Evolutionary conservation across 768 basidiomycete species (phyloP), one percentile per base, ranked within the genome.

Genomic region (Rhodocollybia butyracea): DNA sequence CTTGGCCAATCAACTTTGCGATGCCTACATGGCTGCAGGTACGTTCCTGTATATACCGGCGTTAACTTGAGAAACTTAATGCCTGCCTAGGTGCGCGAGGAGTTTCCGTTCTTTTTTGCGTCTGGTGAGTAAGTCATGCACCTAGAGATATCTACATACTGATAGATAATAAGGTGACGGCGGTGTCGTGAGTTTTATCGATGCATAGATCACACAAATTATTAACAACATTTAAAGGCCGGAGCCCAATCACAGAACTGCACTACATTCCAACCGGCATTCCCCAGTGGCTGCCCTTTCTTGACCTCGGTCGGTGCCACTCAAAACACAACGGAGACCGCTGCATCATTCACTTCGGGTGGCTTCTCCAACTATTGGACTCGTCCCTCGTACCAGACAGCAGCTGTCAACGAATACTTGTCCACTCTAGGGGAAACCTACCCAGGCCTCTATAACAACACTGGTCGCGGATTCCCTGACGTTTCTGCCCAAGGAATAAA

Each of bases 11-110:
- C 61, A 59, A 31, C 54, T 70, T 1, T 70, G 68, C 57, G 64
- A 70, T 47, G 59, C 64, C 2, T 70, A 67, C 59, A 60, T 61
- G 36, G 56, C n/a, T n/a, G n/a, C 64, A 38, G 73, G 83, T 29
- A n/a, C n/a, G n/a, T n/a, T n/a, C n/a, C n/a, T n/a, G n/a, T n/a
- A n/a, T n/a, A n/a, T n/a, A n/a, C n/a, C n/a, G n/a, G n/a, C n/a
- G n/a, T n/a, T n/a, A n/a, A n/a, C n/a, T n/a, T n/a, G n/a, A n/a
- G n/a, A n/a, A n/a, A n/a, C n/a, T n/a, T n/a, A n/a, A n/a, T n/a
- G n/a, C n/a, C n/a, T n/a, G n/a, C n/a, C n/a, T n/a, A n/a, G 76
- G 80, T 19, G 73, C 73, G 5, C 77, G 81, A 1, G 83, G 82
- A 17, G 66, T 77, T 12, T 77, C 78, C 7, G 31, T 84, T 19